phyloP scores from a whole-genome alignment of 1,284 basidiomycete species.

The Ceratobasidium sp. region DNA sequence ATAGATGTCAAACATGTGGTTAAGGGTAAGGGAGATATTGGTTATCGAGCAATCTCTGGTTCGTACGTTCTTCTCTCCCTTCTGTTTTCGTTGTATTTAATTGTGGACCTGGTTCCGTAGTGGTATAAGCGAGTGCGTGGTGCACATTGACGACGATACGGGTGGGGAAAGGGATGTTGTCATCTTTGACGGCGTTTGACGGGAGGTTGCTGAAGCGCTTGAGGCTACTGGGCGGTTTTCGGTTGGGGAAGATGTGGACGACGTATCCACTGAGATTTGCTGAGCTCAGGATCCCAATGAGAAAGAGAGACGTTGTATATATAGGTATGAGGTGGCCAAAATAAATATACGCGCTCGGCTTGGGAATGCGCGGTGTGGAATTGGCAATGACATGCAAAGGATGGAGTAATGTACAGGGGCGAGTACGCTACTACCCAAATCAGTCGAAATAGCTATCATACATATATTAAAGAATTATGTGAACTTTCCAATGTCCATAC shows the following conservation, averaged over 20 bases:
- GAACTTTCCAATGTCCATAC: no score
- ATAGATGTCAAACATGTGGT: conserved; percentile 72
- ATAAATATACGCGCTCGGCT: no score
- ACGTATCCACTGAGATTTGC: conserved; percentile 51
- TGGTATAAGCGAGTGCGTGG: conserved; percentile 82
- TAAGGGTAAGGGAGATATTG: conserved; percentile 79
- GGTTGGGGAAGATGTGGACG: conserved; percentile 62
- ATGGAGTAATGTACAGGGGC: no score
- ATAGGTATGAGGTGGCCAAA: no score
- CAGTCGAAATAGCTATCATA: no score
- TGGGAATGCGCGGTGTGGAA: no score
- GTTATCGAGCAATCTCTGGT: conserved; percentile 79
- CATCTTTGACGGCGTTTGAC: conserved; percentile 82
- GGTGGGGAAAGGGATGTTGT: conserved; percentile 82
- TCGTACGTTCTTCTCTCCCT: conserved; percentile 47
- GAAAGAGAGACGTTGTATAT: no score
- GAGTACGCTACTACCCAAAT: no score
- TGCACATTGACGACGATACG: conserved; percentile 75
- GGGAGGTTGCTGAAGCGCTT: conserved; percentile 77
- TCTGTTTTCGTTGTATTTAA: background rate
- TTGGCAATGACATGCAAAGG: no score
- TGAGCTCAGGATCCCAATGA: no score
- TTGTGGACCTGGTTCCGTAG: no score
- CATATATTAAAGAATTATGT: no score
- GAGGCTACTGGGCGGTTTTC: conserved; percentile 66